Evolutionary conservation across 129 eudicot genomes (phyloP).

Genomic region (Centella asiatica): DNA sequence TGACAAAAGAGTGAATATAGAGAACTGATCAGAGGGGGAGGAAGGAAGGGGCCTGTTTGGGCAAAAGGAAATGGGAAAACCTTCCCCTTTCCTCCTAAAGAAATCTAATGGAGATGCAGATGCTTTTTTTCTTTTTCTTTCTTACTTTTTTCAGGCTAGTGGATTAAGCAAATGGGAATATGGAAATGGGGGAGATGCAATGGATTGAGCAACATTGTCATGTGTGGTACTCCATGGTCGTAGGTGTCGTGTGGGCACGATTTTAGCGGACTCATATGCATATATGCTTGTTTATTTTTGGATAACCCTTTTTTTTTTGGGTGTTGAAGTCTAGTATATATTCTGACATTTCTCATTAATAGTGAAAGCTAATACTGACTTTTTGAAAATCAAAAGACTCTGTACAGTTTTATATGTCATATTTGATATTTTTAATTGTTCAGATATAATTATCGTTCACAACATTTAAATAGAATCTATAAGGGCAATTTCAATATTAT

Average conservation of each 20-base stretch:
- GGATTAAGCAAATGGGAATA: neutral
- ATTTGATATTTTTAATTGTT: too few relatives aligned
- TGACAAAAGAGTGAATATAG: neutral
- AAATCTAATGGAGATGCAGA: neutral
- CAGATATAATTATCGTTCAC: too few relatives aligned
- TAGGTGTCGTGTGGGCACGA: conserved; percentile 15
- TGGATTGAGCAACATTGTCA: too few relatives aligned
- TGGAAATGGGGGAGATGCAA: neutral
- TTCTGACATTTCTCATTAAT: too few relatives aligned
- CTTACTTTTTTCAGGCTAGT: neutral
- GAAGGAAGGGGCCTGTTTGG: conserved; percentile 20
- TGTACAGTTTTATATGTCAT: too few relatives aligned
- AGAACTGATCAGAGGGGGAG: neutral
- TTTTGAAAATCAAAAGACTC: too few relatives aligned
- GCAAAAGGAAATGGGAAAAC: neutral
- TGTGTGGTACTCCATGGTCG: conserved; percentile 16
- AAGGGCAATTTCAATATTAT: too few relatives aligned
- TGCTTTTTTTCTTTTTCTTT: neutral
- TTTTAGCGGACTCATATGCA: neutral
- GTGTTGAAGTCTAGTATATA: too few relatives aligned
- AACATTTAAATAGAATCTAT: too few relatives aligned
- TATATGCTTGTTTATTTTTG: neutral
- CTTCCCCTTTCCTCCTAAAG: conserved; percentile 21
- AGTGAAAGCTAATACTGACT: too few relatives aligned
- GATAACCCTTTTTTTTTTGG: too few relatives aligned